phyloP scores from a whole-genome alignment of 495 filamentous ascomycete species.

The Xylaria acuta region DNA sequence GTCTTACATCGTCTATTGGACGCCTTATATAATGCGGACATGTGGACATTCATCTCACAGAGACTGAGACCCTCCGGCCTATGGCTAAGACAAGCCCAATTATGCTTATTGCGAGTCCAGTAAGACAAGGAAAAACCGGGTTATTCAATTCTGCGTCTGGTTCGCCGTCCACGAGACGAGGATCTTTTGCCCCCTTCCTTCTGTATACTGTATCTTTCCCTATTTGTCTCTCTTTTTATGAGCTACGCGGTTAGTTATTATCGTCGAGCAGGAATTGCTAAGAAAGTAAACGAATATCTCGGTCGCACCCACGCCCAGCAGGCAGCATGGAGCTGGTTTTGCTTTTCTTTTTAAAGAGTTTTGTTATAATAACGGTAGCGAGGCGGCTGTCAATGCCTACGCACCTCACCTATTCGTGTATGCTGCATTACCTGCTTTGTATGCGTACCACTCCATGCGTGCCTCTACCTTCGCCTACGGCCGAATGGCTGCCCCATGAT shows the following conservation, averaged over 20 bases:
- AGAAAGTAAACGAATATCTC: background rate
- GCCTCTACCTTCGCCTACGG: slow-evolving; percentile 13
- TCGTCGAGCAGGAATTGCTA: background rate
- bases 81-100: slow-evolving; percentile 20
- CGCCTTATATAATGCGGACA: slow-evolving; percentile 7
- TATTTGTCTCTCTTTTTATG: background rate
- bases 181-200: background rate
- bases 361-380: background rate
- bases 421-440: slow-evolving; percentile 1
- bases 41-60: slow-evolving; percentile 17
- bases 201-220: background rate
- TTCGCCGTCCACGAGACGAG: background rate
- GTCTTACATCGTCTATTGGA: slow-evolving; percentile 13
- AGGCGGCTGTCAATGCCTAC: background rate
- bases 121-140: slow-evolving; percentile 11
- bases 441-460: background rate
- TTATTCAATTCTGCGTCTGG: background rate
- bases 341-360: background rate
- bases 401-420: background rate
- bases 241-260: background rate
- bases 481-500: slow-evolving; percentile 6
- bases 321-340: background rate
- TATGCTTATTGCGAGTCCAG: slow-evolving; percentile 17
- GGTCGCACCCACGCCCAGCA: background rate
- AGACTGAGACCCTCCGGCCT: slow-evolving; percentile 12